These are phyloP conservation scores for Knoxdaviesia proteae DNA, from an alignment of 2,329 filamentous ascomycete species.

Conservation along the genomic window DNA sequence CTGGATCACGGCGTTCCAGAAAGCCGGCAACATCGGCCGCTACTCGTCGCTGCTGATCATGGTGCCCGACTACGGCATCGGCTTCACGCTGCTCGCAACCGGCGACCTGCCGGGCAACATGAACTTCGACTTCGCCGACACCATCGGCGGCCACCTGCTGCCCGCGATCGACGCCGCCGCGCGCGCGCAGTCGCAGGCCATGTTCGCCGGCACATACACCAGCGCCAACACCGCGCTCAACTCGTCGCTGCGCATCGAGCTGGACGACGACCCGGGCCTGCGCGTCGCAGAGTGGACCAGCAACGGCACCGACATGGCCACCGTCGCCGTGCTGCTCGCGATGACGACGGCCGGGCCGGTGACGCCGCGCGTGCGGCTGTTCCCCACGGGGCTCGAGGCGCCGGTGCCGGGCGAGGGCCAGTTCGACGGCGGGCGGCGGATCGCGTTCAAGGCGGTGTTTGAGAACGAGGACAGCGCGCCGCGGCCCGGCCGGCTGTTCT, in stretches of 20 bases:
- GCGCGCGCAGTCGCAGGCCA: background rate
- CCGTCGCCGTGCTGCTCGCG: background rate
- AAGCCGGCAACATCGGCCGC: slow-evolving; percentile 2
- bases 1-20: slow-evolving; percentile 3
- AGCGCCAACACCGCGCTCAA: background rate
- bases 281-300: slow-evolving; percentile 1
- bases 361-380: slow-evolving; percentile 1
- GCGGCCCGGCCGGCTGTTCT: slow-evolving; percentile 1
- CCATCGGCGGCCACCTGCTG: background rate
- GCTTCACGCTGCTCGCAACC: slow-evolving; percentile 2
- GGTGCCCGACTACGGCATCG: slow-evolving; percentile 3
- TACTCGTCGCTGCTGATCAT: slow-evolving; percentile 3
- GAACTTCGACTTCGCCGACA: slow-evolving; percentile 3
- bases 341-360: background rate
- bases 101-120: slow-evolving; percentile 3
- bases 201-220: slow-evolving; percentile 1
- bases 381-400: slow-evolving; percentile 1
- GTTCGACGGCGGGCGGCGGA: background rate
- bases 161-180: slow-evolving; percentile 1
- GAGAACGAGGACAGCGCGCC: background rate
- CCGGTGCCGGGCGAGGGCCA: background rate
- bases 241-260: background rate
- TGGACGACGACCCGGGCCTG: slow-evolving; percentile 1
- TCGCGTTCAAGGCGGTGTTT: slow-evolving; percentile 1
- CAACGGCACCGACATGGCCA: slow-evolving; percentile 3